These are phyloP conservation scores for Melampsora americana DNA, from an alignment of 1,284 basidiomycete genomes.

Conservation along the genomic window DNA sequence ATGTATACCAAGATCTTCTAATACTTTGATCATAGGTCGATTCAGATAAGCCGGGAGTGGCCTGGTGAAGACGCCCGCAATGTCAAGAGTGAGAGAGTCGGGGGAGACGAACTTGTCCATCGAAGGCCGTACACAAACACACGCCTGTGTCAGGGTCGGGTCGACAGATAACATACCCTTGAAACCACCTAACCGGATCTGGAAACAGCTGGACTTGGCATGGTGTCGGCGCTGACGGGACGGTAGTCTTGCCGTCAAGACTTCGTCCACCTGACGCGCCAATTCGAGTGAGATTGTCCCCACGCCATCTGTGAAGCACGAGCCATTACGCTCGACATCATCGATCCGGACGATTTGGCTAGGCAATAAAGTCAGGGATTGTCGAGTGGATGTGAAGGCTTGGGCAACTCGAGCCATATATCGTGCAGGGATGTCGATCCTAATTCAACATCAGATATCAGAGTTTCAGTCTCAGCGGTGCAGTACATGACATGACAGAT, in stretches of 20 bases:
- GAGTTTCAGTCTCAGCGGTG: no score
- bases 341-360: slow-evolving; percentile 58
- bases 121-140: slow-evolving; percentile 65
- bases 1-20: slow-evolving; percentile 64
- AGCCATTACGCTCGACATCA: slow-evolving; percentile 58
- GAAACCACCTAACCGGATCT: slow-evolving; percentile 71
- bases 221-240: slow-evolving; percentile 28
- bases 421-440: slow-evolving; percentile 66
- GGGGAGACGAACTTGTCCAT: slow-evolving; percentile 70
- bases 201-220: slow-evolving; percentile 57
- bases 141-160: slow-evolving; percentile 57
- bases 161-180: slow-evolving; percentile 72
- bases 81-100: slow-evolving; percentile 65
- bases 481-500: no score
- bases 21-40: slow-evolving; percentile 64
- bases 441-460: slow-evolving; percentile 44
- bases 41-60: slow-evolving; percentile 59
- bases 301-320: slow-evolving; percentile 67
- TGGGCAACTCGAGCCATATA: slow-evolving; percentile 75
- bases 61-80: slow-evolving; percentile 63
- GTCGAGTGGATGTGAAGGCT: slow-evolving; percentile 74
- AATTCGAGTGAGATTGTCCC: slow-evolving; percentile 65
- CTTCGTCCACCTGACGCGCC: slow-evolving; percentile 61
- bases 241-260: slow-evolving; percentile 54
- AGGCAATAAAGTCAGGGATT: slow-evolving; percentile 62